Evolutionary conservation across 345 rosid species (phyloP).

Genomic region (Gossypium australe): DNA sequence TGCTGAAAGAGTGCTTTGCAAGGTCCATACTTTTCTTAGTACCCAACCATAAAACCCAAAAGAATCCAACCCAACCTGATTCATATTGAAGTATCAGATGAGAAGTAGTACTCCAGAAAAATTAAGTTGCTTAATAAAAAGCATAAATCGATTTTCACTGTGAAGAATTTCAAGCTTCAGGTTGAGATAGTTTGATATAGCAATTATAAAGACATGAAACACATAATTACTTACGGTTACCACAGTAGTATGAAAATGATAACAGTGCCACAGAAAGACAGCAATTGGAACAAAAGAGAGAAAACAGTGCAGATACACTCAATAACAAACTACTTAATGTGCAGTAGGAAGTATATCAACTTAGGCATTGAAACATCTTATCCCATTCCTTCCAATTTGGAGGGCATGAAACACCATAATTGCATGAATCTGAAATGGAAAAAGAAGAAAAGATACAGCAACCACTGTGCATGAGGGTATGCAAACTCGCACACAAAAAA

Average conservation of each 20-base stretch:
- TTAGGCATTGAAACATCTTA: background rate
- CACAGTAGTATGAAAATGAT: background rate
- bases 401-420: background rate
- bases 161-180: background rate
- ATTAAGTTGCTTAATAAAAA: background rate
- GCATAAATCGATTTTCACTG: background rate
- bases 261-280: background rate
- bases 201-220: background rate
- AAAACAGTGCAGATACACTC: background rate
- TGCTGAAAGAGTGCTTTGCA: slow-evolving; percentile 52
- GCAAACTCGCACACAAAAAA: background rate
- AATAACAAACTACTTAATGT: background rate
- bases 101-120: background rate
- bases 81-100: slow-evolving; percentile 16
- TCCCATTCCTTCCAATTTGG: background rate
- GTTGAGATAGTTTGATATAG: background rate
- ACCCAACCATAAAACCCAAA: slow-evolving; percentile 67
- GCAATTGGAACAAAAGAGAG: background rate
- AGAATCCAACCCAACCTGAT: slow-evolving; percentile 88
- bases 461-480: background rate
- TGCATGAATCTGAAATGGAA: background rate
- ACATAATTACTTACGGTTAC: background rate
- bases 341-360: background rate
- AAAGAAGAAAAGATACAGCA: background rate
- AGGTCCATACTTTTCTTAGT: slow-evolving; percentile 50